Evolutionary conservation across 257 asterid genomes (phyloP).

Genomic region (Solanum ossicruentum): DNA sequence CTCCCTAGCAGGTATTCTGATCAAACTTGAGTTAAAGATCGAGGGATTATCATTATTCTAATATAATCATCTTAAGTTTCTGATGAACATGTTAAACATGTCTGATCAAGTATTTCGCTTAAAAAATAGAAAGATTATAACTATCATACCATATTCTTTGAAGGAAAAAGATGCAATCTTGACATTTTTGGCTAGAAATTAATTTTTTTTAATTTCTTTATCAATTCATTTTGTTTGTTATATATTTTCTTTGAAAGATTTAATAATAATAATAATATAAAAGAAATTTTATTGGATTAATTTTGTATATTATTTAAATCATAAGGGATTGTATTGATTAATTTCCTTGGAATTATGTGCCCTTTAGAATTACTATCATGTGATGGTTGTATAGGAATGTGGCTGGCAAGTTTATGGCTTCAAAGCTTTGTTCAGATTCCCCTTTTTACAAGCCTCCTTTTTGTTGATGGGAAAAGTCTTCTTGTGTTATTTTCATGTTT

Average conservation of each 20-base stretch:
- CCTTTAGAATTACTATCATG: background rate
- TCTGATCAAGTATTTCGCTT: no score
- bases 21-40: background rate
- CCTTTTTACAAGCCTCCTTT: background rate
- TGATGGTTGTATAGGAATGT: background rate
- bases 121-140: no score
- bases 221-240: background rate
- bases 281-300: background rate
- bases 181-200: background rate
- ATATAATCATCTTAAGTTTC: no score
- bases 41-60: no score
- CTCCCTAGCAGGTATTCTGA: background rate
- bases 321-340: background rate
- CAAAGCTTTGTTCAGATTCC: background rate
- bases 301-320: background rate
- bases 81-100: no score
- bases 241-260: background rate
- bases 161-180: background rate
- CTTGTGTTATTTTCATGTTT: background rate
- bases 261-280: background rate
- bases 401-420: background rate
- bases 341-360: background rate
- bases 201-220: no score
- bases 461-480: background rate
- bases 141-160: background rate